These are phyloP conservation scores for Dicorynia guianensis DNA, from an alignment of 306 rosid genomes.

Conservation along the genomic window DNA sequence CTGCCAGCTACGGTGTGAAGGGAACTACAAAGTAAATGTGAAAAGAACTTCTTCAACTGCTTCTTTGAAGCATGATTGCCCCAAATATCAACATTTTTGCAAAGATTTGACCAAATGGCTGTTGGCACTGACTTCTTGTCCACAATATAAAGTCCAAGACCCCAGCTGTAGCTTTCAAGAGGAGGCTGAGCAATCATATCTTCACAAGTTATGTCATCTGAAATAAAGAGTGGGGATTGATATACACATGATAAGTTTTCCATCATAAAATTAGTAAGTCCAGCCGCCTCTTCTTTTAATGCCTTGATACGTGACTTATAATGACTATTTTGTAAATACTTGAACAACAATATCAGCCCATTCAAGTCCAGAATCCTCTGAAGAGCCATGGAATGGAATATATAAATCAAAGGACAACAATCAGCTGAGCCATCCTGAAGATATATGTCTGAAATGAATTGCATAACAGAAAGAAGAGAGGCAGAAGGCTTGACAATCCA, in stretches of 20 bases:
- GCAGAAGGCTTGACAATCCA: constrained; percentile 77
- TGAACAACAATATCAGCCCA: constrained; percentile 64
- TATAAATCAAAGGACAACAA: constrained; percentile 64
- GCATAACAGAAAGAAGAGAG: constrained; percentile 70
- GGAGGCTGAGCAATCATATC: constrained; percentile 45
- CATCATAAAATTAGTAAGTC: constrained; percentile 79
- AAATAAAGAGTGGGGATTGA: constrained; percentile 47
- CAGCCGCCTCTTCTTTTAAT: constrained; percentile 75
- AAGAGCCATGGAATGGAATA: constrained; percentile 79
- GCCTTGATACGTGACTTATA: constrained; percentile 54
- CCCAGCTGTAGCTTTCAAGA: constrained; percentile 59
- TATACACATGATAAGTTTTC: constrained; percentile 58
- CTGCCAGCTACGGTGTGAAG: constrained; percentile 50
- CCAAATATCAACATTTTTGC: constrained; percentile 88
- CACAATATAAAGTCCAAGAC: constrained; percentile 56
- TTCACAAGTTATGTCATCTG: constrained; percentile 44
- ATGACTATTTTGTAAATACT: constrained; percentile 64
- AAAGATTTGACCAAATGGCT: constrained; percentile 81
- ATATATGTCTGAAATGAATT: constrained; percentile 64
- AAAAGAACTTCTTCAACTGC: constrained; percentile 69
- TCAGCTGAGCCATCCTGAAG: constrained; percentile 45
- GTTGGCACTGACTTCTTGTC: constrained; percentile 67
- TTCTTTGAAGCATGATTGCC: constrained; percentile 73
- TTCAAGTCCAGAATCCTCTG: constrained; percentile 89
- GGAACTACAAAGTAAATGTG: constrained; percentile 64